Conservation (phyloP, 2,329 filamentous ascomycete species). For the Colletotrichum sojae region DNA sequence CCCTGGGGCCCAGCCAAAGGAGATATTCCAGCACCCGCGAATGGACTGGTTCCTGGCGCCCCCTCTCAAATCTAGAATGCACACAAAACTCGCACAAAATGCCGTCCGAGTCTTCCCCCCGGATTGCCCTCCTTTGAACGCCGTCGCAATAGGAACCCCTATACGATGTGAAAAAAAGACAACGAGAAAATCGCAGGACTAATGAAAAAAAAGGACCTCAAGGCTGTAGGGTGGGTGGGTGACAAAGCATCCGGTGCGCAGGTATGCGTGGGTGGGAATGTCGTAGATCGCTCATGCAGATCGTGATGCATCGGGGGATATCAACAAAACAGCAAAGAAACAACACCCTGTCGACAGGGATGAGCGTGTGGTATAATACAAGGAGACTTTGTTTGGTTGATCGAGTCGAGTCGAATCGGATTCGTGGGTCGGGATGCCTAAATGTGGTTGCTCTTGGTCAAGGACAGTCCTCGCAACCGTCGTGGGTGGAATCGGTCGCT, state of each 20-base stretch:
- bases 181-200: constrained; percentile 44
- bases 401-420: not conserved
- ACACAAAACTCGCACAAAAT: constrained; percentile 44
- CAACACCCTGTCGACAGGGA: constrained; percentile 20
- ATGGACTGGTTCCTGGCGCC: constrained; percentile 46
- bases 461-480: constrained; percentile 59
- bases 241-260: constrained; percentile 40
- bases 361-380: constrained; percentile 46
- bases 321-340: constrained; percentile 51
- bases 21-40: constrained; percentile 31
- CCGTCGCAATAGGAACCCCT: constrained; percentile 39
- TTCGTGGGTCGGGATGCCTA: constrained; percentile 43
- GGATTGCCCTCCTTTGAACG: constrained; percentile 33
- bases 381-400: constrained; percentile 36
- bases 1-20: constrained; percentile 21
- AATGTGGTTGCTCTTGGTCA: constrained; percentile 57
- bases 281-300: constrained; percentile 67
- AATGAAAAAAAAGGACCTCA: constrained; percentile 41
- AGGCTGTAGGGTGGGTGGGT: constrained; percentile 23
- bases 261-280: constrained; percentile 38
- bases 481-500: constrained; percentile 51
- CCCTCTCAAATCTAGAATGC: constrained; percentile 49
- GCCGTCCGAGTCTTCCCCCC: constrained; percentile 35
- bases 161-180: constrained; percentile 28
- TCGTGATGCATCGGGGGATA: constrained; percentile 59